These are phyloP conservation scores for Hippophae rhamnoides DNA, from an alignment of 306 rosid species.

Conservation along the genomic window DNA sequence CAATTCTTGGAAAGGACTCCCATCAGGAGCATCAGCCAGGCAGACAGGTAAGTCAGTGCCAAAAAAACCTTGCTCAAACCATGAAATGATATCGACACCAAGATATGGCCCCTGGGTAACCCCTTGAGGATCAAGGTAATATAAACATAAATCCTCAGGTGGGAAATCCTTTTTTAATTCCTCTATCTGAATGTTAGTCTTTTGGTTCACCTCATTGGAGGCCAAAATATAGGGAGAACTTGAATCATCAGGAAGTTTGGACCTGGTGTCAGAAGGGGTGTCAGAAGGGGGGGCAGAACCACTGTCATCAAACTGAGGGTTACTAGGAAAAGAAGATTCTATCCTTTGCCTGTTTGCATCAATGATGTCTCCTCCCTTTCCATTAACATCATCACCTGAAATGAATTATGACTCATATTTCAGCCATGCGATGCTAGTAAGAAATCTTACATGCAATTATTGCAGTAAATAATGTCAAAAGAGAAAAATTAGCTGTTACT, in stretches of 20 bases:
- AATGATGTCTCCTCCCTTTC: conserved; percentile 14
- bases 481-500: conserved; percentile 3
- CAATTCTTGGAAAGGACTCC: conserved; percentile 34
- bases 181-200: conserved; percentile 14
- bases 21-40: conserved; percentile 40
- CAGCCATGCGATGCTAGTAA: background rate
- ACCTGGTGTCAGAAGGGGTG: conserved; percentile 15
- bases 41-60: conserved; percentile 55
- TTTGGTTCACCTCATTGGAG: conserved; percentile 20
- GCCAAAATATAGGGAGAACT: conserved; percentile 22
- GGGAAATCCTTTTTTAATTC: conserved; percentile 18
- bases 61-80: conserved; percentile 57
- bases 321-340: conserved; percentile 14
- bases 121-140: conserved; percentile 61
- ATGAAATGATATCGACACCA: conserved; percentile 46
- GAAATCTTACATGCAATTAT: background rate
- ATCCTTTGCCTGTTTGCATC: conserved; percentile 14
- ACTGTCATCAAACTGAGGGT: conserved; percentile 15
- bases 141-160: conserved; percentile 34
- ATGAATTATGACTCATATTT: conserved; percentile 7
- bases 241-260: conserved; percentile 28
- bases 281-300: conserved; percentile 19
- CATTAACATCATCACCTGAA: conserved; percentile 18
- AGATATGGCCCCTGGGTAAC: conserved; percentile 45
- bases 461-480: background rate